Evolutionary conservation across 805 yeast genomes (phyloP), one percentile per base, ranked within the genome.

Genomic region (Metschnikowia kofuensis): DNA sequence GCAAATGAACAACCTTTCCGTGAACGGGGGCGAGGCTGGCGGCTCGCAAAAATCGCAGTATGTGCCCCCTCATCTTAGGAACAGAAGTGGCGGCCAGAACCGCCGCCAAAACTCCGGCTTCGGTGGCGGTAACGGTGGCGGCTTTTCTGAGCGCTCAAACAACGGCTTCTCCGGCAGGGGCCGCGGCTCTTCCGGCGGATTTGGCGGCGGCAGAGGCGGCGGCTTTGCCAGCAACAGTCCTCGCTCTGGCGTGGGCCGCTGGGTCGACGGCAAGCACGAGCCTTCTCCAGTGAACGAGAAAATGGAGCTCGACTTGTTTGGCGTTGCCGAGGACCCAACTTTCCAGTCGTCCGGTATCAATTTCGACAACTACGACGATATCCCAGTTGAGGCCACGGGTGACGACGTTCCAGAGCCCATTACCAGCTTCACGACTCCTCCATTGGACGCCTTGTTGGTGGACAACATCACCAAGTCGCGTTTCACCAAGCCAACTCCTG

Each of bases 331-430:
- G 47, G 96, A 84, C 62, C 78, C 89, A 60, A 63, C 67, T 36
- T 83, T 84, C 76, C 97, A 88, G 77, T 84, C 95, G 45, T 87
- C 96, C 35, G 99, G 99, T 79, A 94, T 94, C 74, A 94, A 94
- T 77, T 94, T 94, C 65, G 99, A 95, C 72, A 90, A 89, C 78
- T 94, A 94, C 72, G 99, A 94, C 69, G 98, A 95, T 51, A 94
- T 94, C 56, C 99, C 99, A 52, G 97, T 94, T 55, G 98, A 94
- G 74, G 99, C 97, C 43, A 74, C 96, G 42, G 99, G 99, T 74
- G 86, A 85, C 36, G 82, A 86, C 52, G 96, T 89, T 48, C 99
- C 99, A 53, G 98, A 91, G 66, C 90, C 97, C 56, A 87, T 94
- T 61, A 73, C 85, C 54, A 75, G 86, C 47, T 94, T 94, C 72